Evolutionary conservation across 352 stramenopile genomes (phyloP).

Genomic region (Salisapilia sapeloensis): DNA sequence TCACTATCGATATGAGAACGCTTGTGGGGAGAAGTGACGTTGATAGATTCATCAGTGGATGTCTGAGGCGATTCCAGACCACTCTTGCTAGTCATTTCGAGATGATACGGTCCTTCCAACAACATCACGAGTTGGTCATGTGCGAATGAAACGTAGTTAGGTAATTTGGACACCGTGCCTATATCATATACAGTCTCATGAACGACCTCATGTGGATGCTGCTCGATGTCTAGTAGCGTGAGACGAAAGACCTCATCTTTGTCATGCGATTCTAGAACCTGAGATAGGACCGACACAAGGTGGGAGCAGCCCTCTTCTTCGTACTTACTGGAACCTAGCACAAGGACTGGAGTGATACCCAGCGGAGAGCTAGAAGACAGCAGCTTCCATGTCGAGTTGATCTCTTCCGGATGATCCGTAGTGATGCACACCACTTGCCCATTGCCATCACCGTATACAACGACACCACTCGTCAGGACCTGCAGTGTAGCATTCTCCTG

Average conservation of each 20-base stretch:
- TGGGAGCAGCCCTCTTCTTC: constrained; percentile 16
- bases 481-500: constrained; percentile 45
- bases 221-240: constrained; percentile 14
- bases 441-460: constrained; percentile 47
- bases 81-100: constrained; percentile 13
- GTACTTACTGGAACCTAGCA: constrained; percentile 31
- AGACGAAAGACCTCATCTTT: constrained; percentile 32
- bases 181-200: constrained; percentile 11
- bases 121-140: constrained; percentile 25
- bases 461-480: constrained; percentile 33
- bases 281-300: constrained; percentile 20
- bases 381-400: constrained; percentile 13
- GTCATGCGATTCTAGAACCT: constrained; percentile 21
- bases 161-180: constrained; percentile 25
- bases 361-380: constrained; percentile 39
- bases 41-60: not conserved
- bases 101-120: constrained; percentile 29
- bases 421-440: constrained; percentile 33
- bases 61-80: not conserved
- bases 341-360: constrained; percentile 11
- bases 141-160: constrained; percentile 31
- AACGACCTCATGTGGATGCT: not conserved
- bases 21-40: constrained; percentile 16
- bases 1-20: constrained; percentile 32
- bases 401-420: constrained; percentile 6